Percentiles rank a stretch among this genome's conserved stretches.
phyloP scores from a whole-genome alignment of 495 filamentous ascomycete species.

The Neurospora discreta region DNA sequence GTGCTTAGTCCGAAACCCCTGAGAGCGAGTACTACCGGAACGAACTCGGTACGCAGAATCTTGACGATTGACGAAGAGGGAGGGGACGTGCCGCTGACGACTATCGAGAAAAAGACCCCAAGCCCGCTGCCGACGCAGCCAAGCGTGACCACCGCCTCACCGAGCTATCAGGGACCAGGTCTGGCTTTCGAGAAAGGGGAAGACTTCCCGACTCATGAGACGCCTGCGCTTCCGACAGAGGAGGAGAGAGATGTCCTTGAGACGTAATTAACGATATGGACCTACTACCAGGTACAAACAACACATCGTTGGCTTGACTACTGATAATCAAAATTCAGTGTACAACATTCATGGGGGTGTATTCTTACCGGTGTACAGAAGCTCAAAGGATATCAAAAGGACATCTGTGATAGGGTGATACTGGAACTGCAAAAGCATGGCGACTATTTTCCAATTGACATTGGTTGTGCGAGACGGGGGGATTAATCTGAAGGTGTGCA shows the following conservation, averaged over 20 bases:
- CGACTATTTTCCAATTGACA: background rate
- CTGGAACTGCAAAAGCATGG: background rate
- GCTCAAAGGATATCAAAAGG: background rate
- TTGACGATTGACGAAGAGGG: slow-evolving; percentile 9
- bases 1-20: slow-evolving; percentile 30
- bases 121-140: slow-evolving; percentile 1
- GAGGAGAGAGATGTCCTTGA: slow-evolving; percentile 33
- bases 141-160: slow-evolving; percentile 15
- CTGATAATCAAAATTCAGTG: background rate
- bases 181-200: slow-evolving; percentile 37
- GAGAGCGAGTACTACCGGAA: slow-evolving; percentile 20
- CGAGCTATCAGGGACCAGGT: slow-evolving; percentile 37
- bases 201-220: slow-evolving; percentile 19
- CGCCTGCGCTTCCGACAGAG: slow-evolving; percentile 28
- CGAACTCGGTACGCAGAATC: slow-evolving; percentile 22
- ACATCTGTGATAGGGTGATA: background rate
- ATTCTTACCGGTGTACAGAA: background rate
- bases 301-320: background rate
- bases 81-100: slow-evolving; percentile 8
- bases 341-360: background rate
- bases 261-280: slow-evolving; percentile 11
- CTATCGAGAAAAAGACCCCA: background rate
- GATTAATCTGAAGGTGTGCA: background rate
- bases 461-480: background rate
- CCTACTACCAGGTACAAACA: background rate